A percentile compares a stretch with the other conserved stretches of the same genome.
Evolutionary conservation across 2,329 filamentous ascomycete genomes (phyloP).

Genomic region (Trichoderma sp.): DNA sequence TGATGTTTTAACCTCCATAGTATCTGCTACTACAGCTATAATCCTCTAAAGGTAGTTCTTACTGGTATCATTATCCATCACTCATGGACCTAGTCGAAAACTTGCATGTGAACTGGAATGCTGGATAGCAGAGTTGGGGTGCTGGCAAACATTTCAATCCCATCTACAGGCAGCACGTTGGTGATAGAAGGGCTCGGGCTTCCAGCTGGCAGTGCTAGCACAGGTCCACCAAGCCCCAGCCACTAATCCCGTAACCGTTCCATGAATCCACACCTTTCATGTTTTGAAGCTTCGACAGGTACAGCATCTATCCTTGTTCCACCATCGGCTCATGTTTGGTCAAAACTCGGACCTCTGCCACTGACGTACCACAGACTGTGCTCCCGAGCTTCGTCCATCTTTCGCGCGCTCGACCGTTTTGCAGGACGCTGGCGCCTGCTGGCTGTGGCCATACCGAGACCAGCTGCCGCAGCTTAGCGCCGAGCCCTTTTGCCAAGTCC

Average conservation of each 20-base stretch:
- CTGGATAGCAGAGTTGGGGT: no score
- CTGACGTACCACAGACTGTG: background rate
- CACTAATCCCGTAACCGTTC: slow-evolving; percentile 4
- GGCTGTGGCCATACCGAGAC: background rate
- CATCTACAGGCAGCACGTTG: no score
- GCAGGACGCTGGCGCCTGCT: background rate
- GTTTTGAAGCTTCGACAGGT: slow-evolving; percentile 8
- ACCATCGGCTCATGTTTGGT: background rate
- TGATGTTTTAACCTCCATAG: no score
- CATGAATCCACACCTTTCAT: background rate
- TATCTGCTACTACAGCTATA: no score
- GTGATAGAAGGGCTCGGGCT: no score
- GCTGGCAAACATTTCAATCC: no score
- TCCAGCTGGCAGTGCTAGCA: background rate
- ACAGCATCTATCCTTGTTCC: background rate
- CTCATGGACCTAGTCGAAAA: no score
- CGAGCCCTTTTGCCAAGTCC: background rate
- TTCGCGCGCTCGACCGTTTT: background rate
- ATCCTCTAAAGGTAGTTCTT: no score
- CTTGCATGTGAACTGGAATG: no score
- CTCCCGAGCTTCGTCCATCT: background rate
- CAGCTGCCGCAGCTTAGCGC: background rate
- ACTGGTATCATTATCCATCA: no score
- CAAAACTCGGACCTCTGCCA: background rate
- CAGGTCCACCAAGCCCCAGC: background rate